These are phyloP conservation scores for Actinidia polygama DNA, from an alignment of 179 eudicot species.

Conservation along the genomic window DNA sequence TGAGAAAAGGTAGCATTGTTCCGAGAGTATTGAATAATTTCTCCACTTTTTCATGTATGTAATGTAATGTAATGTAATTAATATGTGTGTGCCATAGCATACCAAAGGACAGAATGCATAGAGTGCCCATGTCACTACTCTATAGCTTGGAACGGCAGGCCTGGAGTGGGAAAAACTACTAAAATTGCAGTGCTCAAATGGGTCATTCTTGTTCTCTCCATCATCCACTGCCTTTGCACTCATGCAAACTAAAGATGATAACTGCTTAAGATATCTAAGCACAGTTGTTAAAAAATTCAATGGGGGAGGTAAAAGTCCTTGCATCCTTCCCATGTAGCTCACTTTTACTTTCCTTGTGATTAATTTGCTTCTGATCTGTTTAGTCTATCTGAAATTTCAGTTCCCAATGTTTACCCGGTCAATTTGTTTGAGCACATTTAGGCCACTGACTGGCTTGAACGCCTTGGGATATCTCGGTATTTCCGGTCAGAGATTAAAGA, in stretches of 20 bases:
- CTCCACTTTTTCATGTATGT: background rate
- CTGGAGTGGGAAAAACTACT: slow-evolving; percentile 83
- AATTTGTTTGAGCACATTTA: slow-evolving; percentile 90
- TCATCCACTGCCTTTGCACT: slow-evolving; percentile 97
- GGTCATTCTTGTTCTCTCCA: slow-evolving; percentile 93
- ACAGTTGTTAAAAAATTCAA: slow-evolving; percentile 62
- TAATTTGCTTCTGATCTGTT: background rate
- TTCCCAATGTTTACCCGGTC: slow-evolving; percentile 84
- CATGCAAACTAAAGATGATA: slow-evolving; percentile 68
- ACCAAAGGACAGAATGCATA: slow-evolving; percentile 81
- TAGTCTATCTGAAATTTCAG: slow-evolving; percentile 30
- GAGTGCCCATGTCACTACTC: slow-evolving; percentile 80
- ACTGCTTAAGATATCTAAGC: slow-evolving; percentile 69
- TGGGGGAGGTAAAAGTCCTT: slow-evolving; percentile 77
- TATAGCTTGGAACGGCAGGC: slow-evolving; percentile 57
- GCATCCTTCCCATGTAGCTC: background rate
- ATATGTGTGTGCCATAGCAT: slow-evolving; percentile 50
- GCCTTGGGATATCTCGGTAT: slow-evolving; percentile 81
- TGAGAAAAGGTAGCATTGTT: background rate
- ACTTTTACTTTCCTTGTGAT: background rate
- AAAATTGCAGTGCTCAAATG: slow-evolving; percentile 71
- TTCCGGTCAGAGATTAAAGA: slow-evolving; percentile 64
- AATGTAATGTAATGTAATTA: background rate
- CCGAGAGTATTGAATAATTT: too few relatives aligned
- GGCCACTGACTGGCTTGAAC: slow-evolving; percentile 75